A percentile compares a stretch with the other conserved stretches of the same genome.
phyloP scores from a whole-genome alignment of 345 rosid genomes.

The Trapa incisa region DNA sequence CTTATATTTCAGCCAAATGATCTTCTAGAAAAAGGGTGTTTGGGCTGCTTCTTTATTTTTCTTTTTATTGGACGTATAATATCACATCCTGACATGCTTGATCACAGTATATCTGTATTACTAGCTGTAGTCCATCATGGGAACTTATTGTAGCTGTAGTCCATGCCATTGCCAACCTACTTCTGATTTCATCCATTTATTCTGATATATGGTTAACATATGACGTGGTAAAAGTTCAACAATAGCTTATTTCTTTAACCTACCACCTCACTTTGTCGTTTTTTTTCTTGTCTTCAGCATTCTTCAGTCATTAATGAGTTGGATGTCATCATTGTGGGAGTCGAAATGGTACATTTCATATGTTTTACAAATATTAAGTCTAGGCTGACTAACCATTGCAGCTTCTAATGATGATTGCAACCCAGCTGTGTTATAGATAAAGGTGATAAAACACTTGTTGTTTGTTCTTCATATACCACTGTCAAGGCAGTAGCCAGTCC shows the following conservation, averaged over 20 bases:
- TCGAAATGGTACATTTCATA: slow-evolving; percentile 69
- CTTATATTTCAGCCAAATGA: not conserved
- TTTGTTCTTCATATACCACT: slow-evolving; percentile 93
- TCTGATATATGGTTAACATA: no score
- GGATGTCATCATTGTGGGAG: slow-evolving; percentile 78
- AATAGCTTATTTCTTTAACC: not conserved
- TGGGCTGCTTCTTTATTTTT: not conserved
- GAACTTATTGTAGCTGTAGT: not conserved
- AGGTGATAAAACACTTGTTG: slow-evolving; percentile 75
- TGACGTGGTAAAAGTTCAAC: not conserved
- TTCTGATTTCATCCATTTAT: not conserved
- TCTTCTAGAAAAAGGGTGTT: not conserved
- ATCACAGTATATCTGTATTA: not conserved
- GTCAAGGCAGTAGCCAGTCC: slow-evolving; percentile 49
- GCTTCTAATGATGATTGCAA: not conserved
- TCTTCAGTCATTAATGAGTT: slow-evolving; percentile 89
- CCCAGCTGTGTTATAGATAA: slow-evolving; percentile 32
- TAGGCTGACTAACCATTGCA: not conserved
- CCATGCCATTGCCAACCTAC: not conserved
- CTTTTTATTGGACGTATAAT: not conserved
- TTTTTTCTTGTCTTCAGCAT: slow-evolving; percentile 49
- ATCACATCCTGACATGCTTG: not conserved
- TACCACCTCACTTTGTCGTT: slow-evolving; percentile 2
- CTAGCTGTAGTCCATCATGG: not conserved
- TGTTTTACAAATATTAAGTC: not conserved